Conservation (phyloP, 768 basidiomycete species). For the Hemileccinum rubropunctum region DNA sequence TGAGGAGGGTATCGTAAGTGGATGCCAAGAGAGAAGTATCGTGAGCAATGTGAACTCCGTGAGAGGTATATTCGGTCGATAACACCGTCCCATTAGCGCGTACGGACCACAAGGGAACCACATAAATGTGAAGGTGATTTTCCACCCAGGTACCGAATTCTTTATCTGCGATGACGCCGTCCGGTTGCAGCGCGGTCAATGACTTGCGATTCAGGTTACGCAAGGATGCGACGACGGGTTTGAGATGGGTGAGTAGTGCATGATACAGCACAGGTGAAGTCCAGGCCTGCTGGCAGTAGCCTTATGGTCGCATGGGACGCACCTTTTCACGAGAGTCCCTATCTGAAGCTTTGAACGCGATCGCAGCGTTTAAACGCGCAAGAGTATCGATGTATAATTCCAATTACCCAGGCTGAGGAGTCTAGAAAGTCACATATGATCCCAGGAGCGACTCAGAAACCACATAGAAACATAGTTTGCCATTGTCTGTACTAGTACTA, state of each 20-base stretch:
- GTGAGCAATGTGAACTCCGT: slow-evolving; percentile 62
- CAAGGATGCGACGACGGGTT: slow-evolving; percentile 65
- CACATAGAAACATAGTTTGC: too few relatives aligned
- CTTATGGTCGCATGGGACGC: background rate
- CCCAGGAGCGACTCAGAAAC: too few relatives aligned
- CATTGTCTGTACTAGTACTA: too few relatives aligned
- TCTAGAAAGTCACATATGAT: slow-evolving; percentile 33
- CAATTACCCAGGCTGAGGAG: slow-evolving; percentile 70
- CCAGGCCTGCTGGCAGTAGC: slow-evolving; percentile 45
- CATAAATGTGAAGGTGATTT: slow-evolving; percentile 55
- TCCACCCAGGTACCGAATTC: slow-evolving; percentile 76
- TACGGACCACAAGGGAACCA: background rate
- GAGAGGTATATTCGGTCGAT: slow-evolving; percentile 66
- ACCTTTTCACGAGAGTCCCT: slow-evolving; percentile 50
- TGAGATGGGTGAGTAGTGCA: slow-evolving; percentile 49
- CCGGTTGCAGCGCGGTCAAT: slow-evolving; percentile 72
- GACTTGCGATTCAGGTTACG: slow-evolving; percentile 70
- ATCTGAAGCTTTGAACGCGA: slow-evolving; percentile 70
- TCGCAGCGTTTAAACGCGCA: slow-evolving; percentile 73
- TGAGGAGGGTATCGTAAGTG: slow-evolving; percentile 60
- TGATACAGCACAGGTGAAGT: slow-evolving; percentile 57
- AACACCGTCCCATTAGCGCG: background rate
- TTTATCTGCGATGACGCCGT: slow-evolving; percentile 60
- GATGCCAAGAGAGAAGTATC: slow-evolving; percentile 45
- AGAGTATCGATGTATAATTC: slow-evolving; percentile 66